These are phyloP conservation scores for Pythium monospermum DNA, from an alignment of 352 stramenopile species.

Conservation along the genomic window DNA sequence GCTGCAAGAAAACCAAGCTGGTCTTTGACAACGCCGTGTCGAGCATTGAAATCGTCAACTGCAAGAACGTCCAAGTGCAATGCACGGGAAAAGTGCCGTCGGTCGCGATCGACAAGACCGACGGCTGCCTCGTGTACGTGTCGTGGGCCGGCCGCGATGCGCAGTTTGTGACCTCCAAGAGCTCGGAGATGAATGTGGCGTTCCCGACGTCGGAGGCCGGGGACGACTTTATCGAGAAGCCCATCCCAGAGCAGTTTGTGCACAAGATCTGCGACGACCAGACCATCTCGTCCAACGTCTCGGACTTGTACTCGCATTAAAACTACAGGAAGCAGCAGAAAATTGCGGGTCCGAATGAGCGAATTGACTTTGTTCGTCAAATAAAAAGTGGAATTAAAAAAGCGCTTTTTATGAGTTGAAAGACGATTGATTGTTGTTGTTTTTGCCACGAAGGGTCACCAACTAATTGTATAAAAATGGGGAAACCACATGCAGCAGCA, in stretches of 20 bases:
- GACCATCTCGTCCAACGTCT: constrained; percentile 89
- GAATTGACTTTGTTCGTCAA: no score
- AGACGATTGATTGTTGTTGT: no score
- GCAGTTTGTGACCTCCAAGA: constrained; percentile 96
- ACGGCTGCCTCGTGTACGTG: constrained; percentile 95
- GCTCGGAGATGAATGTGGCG: constrained; percentile 95
- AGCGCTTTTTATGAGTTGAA: no score
- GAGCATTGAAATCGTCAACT: constrained; percentile 97
- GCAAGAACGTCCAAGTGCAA: constrained; percentile 96
- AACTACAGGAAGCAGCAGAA: neutral
- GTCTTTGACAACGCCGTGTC: constrained; percentile 96
- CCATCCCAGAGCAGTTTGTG: constrained; percentile 97
- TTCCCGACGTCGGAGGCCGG: constrained; percentile 83
- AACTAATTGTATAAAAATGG: no score
- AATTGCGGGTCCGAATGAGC: neutral
- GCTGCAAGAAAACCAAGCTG: constrained; percentile 94
- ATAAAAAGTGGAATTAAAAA: no score
- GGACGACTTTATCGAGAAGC: constrained; percentile 93
- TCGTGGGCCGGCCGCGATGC: constrained; percentile 87
- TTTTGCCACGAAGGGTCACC: no score
- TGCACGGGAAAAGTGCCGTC: constrained; percentile 90
- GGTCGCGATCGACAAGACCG: constrained; percentile 99
- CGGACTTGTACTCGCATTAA: constrained; percentile 92
- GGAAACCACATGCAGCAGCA: no score
- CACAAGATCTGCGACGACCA: constrained; percentile 89